Conservation (phyloP, 177 flowering plant genomes). For the Tripterygium wilfordii region DNA sequence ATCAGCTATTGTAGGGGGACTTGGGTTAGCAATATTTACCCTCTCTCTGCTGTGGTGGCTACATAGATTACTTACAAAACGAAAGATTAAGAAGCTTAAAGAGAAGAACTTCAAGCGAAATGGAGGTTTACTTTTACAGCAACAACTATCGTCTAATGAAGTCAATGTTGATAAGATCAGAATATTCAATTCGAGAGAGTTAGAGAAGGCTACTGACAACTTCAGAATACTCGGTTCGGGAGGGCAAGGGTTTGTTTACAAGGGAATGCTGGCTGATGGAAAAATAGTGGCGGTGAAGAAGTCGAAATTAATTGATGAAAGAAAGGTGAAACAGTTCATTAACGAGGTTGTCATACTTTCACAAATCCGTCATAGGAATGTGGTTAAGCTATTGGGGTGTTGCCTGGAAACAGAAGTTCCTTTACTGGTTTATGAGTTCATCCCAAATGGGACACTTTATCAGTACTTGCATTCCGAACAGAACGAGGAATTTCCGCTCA, state of each 20-base stretch:
- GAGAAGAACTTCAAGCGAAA: slow-evolving; percentile 3
- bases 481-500: not conserved
- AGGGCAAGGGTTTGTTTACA: slow-evolving; percentile 3
- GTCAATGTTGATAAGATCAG: not conserved
- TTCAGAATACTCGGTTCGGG: slow-evolving; percentile 6
- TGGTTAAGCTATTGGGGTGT: not conserved
- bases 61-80: not conserved
- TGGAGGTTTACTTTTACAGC: slow-evolving; percentile 3
- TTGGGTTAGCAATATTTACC: slow-evolving; percentile 1
- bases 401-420: slow-evolving; percentile 1
- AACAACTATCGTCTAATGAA: not conserved
- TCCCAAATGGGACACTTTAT: slow-evolving; percentile 6
- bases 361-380: slow-evolving; percentile 5
- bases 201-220: slow-evolving; percentile 8
- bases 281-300: slow-evolving; percentile 1
- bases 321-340: slow-evolving; percentile 1
- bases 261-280: not conserved
- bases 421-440: slow-evolving; percentile 2
- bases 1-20: not conserved
- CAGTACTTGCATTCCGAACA: not conserved
- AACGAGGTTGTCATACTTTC: slow-evolving; percentile 10
- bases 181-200: slow-evolving; percentile 1
- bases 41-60: not conserved
- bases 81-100: not conserved
- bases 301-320: not conserved